A percentile compares a stretch with the other conserved stretches of the same genome.
These are phyloP conservation scores for Lathyrus tuberosus DNA, from an alignment of 306 rosid species.

Conservation along the genomic window DNA sequence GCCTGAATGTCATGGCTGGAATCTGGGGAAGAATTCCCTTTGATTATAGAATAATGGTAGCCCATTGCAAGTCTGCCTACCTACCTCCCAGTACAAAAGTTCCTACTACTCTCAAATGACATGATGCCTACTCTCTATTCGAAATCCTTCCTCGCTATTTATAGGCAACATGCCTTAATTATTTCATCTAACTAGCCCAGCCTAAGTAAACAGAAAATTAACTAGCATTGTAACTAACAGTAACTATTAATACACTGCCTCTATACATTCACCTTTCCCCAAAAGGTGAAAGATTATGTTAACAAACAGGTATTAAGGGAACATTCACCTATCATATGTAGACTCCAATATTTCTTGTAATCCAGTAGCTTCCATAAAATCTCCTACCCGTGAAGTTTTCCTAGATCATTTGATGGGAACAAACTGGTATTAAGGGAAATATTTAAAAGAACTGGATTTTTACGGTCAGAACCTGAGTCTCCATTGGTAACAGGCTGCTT, in stretches of 20 bases:
- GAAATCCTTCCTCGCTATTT: constrained; percentile 1
- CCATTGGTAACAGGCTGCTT: constrained; percentile 78
- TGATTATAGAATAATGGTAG: not conserved
- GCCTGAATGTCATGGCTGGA: not conserved
- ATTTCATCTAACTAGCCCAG: constrained; percentile 4
- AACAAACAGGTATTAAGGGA: not conserved
- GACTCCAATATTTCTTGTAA: not conserved
- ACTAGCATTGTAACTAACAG: not conserved
- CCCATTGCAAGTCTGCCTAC: not conserved
- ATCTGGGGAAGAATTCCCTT: not conserved
- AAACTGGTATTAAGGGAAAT: not conserved
- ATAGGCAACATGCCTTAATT: not conserved
- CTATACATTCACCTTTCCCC: not conserved
- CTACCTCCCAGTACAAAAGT: not conserved
- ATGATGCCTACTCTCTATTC: not conserved
- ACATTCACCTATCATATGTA: not conserved
- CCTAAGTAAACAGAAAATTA: not conserved
- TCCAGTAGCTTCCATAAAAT: constrained; percentile 1
- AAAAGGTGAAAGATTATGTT: constrained; percentile 12
- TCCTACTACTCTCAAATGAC: constrained; percentile 1
- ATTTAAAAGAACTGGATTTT: constrained; percentile 1
- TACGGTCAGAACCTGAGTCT: constrained; percentile 67
- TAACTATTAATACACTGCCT: not conserved
- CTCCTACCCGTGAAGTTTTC: not conserved
- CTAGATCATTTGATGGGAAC: not conserved